Conservation (phyloP, 2,329 filamentous ascomycete genomes). For the Botrytis byssoidea region DNA sequence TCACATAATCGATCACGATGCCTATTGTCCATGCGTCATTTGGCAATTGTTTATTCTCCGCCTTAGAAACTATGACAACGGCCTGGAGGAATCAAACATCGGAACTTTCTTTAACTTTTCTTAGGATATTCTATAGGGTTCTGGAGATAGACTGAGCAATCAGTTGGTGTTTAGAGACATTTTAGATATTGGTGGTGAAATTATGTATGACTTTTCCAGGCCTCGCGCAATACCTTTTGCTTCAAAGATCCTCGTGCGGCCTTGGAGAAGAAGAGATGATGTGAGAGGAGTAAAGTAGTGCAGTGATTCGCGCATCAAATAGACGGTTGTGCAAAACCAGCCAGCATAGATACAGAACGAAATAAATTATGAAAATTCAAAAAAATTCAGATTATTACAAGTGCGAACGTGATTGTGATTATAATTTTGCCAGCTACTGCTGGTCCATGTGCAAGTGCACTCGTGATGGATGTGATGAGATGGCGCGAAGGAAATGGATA, state of each 20-base stretch:
- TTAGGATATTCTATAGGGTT: neutral
- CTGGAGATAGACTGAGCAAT: neutral
- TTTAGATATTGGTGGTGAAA: neutral
- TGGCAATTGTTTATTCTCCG: too few species aligned
- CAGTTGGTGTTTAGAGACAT: neutral
- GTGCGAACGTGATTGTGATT: neutral
- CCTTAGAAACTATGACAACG: neutral
- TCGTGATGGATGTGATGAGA: neutral
- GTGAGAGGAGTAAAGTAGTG: neutral
- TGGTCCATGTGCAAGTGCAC: neutral
- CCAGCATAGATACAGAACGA: neutral
- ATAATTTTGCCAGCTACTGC: neutral
- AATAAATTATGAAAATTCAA: too few species aligned
- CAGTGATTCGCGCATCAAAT: neutral
- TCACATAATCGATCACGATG: neutral
- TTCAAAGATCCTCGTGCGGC: neutral
- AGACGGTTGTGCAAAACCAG: neutral
- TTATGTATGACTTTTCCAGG: neutral
- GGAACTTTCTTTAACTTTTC: neutral
- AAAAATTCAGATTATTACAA: too few species aligned
- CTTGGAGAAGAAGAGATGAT: neutral
- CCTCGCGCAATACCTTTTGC: neutral
- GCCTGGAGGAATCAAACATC: neutral
- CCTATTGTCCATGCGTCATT: neutral
- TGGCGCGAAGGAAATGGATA: neutral